Conservation (phyloP, 169 alveolate genomes). For the Plasmodium reichenowi region DNA sequence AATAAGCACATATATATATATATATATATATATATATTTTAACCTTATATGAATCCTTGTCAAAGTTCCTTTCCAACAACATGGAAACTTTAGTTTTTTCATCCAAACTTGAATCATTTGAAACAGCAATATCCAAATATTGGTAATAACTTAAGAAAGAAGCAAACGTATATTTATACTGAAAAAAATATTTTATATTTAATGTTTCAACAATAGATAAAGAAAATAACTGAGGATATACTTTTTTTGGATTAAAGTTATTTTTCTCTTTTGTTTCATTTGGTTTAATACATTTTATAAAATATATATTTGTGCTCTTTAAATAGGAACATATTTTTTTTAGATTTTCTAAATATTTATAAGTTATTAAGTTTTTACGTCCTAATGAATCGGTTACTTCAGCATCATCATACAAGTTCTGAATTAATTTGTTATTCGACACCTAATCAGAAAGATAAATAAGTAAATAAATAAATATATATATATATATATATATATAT, state of each 20-base stretch:
- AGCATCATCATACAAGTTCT: conserved; percentile 34
- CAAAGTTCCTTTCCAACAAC: conserved; percentile 14
- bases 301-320: conserved; percentile 57
- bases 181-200: conserved; percentile 57
- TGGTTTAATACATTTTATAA: conserved; percentile 76
- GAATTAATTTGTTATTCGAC: conserved; percentile 27
- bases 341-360: conserved; percentile 60
- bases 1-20: background rate
- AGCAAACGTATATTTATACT: conserved; percentile 55
- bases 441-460: conserved; percentile 10
- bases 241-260: conserved; percentile 46
- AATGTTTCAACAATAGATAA: conserved; percentile 74
- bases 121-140: conserved; percentile 29
- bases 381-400: conserved; percentile 61
- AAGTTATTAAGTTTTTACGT: conserved; percentile 53
- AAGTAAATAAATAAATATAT: background rate
- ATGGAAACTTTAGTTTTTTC: conserved; percentile 49
- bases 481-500: background rate
- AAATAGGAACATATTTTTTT: conserved; percentile 50
- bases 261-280: conserved; percentile 61
- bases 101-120: conserved; percentile 21
- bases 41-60: conserved; percentile 49
- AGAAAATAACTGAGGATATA: conserved; percentile 65
- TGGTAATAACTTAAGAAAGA: conserved; percentile 46
- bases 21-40: background rate